Conservation (phyloP, 768 basidiomycete genomes). For the Leccinum olivaceopallidum region DNA sequence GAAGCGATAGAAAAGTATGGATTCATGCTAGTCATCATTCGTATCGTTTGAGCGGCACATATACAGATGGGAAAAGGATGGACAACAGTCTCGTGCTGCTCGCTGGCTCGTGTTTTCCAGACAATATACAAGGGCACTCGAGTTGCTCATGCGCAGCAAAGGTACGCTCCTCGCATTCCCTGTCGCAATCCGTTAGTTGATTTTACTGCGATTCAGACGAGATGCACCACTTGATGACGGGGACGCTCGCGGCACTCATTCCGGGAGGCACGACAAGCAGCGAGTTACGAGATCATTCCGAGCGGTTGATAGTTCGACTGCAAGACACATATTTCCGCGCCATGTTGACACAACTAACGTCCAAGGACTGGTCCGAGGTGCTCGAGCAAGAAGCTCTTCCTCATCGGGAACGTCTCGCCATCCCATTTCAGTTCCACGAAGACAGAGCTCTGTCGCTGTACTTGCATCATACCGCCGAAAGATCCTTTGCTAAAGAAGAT, state of each 20-base stretch:
- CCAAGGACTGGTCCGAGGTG: constrained; percentile 78
- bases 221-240: constrained; percentile 78
- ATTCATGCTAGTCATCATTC: constrained; percentile 2
- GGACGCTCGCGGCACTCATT: constrained; percentile 70
- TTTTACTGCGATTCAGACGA: constrained; percentile 52
- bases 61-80: constrained; percentile 73
- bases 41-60: background rate
- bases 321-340: constrained; percentile 83
- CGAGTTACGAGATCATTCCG: constrained; percentile 71
- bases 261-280: constrained; percentile 41
- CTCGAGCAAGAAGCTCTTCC: constrained; percentile 78
- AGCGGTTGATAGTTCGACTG: constrained; percentile 66
- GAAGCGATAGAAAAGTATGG: constrained; percentile 53
- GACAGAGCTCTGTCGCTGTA: constrained; percentile 69
- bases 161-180: constrained; percentile 42
- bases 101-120: constrained; percentile 86
- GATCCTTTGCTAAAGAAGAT: constrained; percentile 54
- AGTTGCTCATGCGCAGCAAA: constrained; percentile 77
- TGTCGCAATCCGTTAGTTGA: background rate
- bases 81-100: constrained; percentile 69
- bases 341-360: constrained; percentile 71
- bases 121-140: constrained; percentile 56
- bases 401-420: constrained; percentile 78
- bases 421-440: constrained; percentile 81
- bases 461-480: constrained; percentile 59